Evolutionary conservation across 2,329 filamentous ascomycete genomes (phyloP).

Genomic region (Hymenoscyphus fructigenus): DNA sequence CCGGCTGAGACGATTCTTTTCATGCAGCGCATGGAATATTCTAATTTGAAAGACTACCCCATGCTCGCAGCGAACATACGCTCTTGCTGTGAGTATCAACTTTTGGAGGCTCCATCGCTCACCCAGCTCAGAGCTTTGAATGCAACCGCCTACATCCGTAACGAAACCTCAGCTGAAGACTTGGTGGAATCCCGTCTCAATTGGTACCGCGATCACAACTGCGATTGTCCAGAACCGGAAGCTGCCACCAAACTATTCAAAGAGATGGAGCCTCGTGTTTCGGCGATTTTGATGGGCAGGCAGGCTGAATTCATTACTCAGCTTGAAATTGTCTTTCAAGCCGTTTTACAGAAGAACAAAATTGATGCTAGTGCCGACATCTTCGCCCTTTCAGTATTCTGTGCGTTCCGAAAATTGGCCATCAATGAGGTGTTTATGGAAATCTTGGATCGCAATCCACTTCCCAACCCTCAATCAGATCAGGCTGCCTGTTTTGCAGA

Average conservation of each 20-base stretch:
- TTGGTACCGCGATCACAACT: constrained; percentile 43
- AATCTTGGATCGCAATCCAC: constrained; percentile 59
- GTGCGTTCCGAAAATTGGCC: constrained; percentile 52
- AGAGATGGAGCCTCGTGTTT: constrained; percentile 29
- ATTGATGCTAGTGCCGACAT: constrained; percentile 53
- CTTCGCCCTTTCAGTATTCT: constrained; percentile 57
- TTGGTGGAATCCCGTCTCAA: constrained; percentile 40
- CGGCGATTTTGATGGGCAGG: background rate
- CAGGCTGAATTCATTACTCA: constrained; percentile 24
- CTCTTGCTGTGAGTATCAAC: constrained; percentile 31
- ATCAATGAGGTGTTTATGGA: constrained; percentile 64
- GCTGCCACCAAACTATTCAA: constrained; percentile 41
- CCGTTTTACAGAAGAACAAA: constrained; percentile 10
- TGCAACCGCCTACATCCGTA: constrained; percentile 41
- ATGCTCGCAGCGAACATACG: constrained; percentile 24
- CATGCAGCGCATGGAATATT: constrained; percentile 35
- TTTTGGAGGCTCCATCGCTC: constrained; percentile 40
- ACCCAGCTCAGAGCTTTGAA: constrained; percentile 41
- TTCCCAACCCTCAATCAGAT: constrained; percentile 60
- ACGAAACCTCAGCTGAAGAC: constrained; percentile 36
- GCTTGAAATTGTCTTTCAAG: constrained; percentile 16
- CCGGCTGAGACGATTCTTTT: constrained; percentile 43
- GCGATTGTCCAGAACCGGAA: constrained; percentile 36
- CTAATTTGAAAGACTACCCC: constrained; percentile 26
- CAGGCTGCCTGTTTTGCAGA: constrained; percentile 65